Base-by-base conservation (phyloP, 2,329 filamentous ascomycete species). In the Thielaviopsis populi region DNA sequence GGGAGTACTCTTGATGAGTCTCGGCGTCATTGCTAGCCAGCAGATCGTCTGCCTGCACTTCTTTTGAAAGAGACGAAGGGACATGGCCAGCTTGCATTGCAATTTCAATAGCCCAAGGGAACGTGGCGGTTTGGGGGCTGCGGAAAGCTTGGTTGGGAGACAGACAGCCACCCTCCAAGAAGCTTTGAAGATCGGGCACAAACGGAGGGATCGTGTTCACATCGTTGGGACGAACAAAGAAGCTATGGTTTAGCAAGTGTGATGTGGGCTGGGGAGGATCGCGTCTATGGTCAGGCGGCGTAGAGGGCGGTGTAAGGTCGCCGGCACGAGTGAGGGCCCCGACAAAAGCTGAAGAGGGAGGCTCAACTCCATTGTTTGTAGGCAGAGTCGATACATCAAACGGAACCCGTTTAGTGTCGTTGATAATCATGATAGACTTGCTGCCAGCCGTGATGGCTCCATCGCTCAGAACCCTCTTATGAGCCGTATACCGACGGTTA, bases 351-450 rank as follows among this genome's bases (percentile, higher is more conserved):
- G 83, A 81, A 1, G 78, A 73, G 1, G 81, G 82, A 11, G 74
- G 73, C 63, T 75, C 78, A 27, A 74, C 71, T 2, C 72, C 27
- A 10, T 15, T 73, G 1, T 73, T 72, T 7, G 80, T 70, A 8
- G 79, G 77, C 79, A 84, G 81, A 10, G 75, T 68, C 0, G 78
- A 74, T n/a, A 79, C 72, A 8, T 82, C 75, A 4, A 76, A 74
- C 0, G 78, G 75, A 17, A 79, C 68, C 11, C 37, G 43, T 17
- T 37, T 59, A 24, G 85, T 86, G 40, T 83, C 83, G 65, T 95
- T 89, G 42, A 95, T 84, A 70, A 96, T 95, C 63, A 96, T 80
- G 68, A 96, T 95, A 0, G 90, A 95, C 70, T 91, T 87, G 77
- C 89, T 95, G n/a, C 89, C 88, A 11, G 80, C 79, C 0, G 90